Conservation (phyloP, 345 rosid genomes). For the Salix brachista region DNA sequence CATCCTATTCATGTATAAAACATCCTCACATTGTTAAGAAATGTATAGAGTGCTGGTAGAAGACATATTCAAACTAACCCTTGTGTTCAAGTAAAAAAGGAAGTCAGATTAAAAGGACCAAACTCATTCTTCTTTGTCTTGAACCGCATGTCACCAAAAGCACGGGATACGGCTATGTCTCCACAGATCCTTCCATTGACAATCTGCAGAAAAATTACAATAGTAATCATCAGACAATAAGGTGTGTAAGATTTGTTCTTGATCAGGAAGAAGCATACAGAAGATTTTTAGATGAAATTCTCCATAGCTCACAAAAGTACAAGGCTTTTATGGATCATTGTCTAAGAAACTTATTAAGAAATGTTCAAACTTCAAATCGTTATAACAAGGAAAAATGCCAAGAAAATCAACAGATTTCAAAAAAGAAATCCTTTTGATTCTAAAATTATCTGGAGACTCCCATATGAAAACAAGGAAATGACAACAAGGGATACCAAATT, state of each 20-base stretch:
- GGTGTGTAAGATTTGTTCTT: not conserved
- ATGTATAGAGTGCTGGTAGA: not conserved
- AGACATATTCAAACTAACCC: not conserved
- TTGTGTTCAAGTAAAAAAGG: not conserved
- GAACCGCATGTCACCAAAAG: conserved; percentile 87
- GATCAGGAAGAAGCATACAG: not conserved
- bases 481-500: no score
- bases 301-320: not conserved
- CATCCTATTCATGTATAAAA: conserved; percentile 52
- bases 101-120: conserved; percentile 19
- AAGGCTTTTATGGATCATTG: no score
- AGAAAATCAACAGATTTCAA: no score
- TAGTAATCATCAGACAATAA: conserved; percentile 12
- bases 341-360: no score
- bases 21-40: conserved; percentile 6
- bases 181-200: conserved; percentile 91
- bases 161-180: conserved; percentile 90
- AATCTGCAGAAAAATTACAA: conserved; percentile 38
- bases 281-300: not conserved
- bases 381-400: no score
- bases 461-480: no score
- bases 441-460: no score
- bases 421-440: no score
- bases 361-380: no score
- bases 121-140: conserved; percentile 87